Evolutionary conservation across 2,329 filamentous ascomycete genomes (phyloP), one percentile per base, ranked within the genome.

Genomic region (Rutstroemia sp.): DNA sequence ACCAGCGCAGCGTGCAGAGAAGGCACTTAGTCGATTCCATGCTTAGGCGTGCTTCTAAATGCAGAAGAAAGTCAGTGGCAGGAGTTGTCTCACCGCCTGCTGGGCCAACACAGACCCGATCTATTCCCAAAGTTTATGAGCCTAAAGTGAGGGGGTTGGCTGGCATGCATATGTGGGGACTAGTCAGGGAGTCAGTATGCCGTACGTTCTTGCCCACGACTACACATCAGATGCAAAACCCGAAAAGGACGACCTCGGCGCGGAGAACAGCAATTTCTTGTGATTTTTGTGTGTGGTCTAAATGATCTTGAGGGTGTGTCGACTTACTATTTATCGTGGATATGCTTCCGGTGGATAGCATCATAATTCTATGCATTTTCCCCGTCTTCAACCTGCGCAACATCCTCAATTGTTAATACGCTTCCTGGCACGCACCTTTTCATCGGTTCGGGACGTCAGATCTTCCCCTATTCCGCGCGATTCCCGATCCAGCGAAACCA

Each of bases 131-230:
- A 37, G 27, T 23, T 30, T 34, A 34, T 34, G 30, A 12, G 30
- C 30, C 30, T 34, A 34, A 34, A 34, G 30, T 34, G 19, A 55
- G 53, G 47, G 23, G 46, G 46, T 27, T 50, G 53, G 53, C 39
- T 44, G 25, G 38, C 12, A 49, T 42, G 52, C 48, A 54, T 19
- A 54, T 19, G 10, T 19, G 16, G 45, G 45, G 45, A 21, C 23
- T 7, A 23, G 23, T 34, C 30, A 39, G 52, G 30, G 18, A 25
- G 50, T 19, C n/a, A 42, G 53, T 51, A 42, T 48, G 46, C 46
- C 53, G 19, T 44, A 54, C 23, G 44, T 49, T 41, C 34, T 38
- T 54, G 45, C 52, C 46, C 46, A 55, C 38, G 53, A 55, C 38
- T 50, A 55, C 47, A 41, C 21, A 50, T 48, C 46, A 55, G 49